phyloP scores from a whole-genome alignment of 2,329 filamentous ascomycete species.

The Catunica adiposa region DNA sequence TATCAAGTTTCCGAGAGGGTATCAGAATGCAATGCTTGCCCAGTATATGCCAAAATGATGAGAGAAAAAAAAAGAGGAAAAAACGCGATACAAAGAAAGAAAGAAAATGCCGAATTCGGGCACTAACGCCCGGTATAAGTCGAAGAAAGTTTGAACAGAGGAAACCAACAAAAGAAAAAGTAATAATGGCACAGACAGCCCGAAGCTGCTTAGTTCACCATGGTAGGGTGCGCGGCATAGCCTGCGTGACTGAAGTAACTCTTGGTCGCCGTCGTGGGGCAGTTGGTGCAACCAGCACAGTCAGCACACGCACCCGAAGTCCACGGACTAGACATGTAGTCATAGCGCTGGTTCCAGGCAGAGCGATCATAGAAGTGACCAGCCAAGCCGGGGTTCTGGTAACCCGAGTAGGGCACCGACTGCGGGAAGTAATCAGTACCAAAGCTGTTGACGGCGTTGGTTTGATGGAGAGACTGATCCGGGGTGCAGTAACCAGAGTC shows the following conservation, averaged over 20 bases:
- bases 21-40: constrained; percentile 13
- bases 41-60: constrained; percentile 13
- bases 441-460: constrained; percentile 36
- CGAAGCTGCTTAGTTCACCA: constrained; percentile 30
- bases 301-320: constrained; percentile 31
- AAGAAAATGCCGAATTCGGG: constrained; percentile 15
- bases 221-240: constrained; percentile 28
- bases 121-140: neutral
- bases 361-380: constrained; percentile 26
- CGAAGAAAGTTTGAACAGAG: constrained; percentile 9
- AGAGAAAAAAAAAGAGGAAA: constrained; percentile 10
- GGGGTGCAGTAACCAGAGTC: constrained; percentile 47
- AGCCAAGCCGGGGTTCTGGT: constrained; percentile 15
- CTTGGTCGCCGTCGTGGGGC: constrained; percentile 28
- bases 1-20: constrained; percentile 12
- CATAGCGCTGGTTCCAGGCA: constrained; percentile 25
- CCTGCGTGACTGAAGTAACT: constrained; percentile 30
- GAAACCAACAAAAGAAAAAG: constrained; percentile 17
- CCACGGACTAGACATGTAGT: constrained; percentile 36
- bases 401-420: neutral
- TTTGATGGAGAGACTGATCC: constrained; percentile 35
- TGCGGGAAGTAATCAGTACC: constrained; percentile 33
- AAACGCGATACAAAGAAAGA: too few species aligned
- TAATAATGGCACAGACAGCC: constrained; percentile 13
- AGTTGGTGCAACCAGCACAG: constrained; percentile 31